A percentile compares a stretch with the other conserved stretches of the same genome.
Evolutionary conservation across 495 filamentous ascomycete genomes (phyloP).

Genomic region (Penicillium ochrochloron): DNA sequence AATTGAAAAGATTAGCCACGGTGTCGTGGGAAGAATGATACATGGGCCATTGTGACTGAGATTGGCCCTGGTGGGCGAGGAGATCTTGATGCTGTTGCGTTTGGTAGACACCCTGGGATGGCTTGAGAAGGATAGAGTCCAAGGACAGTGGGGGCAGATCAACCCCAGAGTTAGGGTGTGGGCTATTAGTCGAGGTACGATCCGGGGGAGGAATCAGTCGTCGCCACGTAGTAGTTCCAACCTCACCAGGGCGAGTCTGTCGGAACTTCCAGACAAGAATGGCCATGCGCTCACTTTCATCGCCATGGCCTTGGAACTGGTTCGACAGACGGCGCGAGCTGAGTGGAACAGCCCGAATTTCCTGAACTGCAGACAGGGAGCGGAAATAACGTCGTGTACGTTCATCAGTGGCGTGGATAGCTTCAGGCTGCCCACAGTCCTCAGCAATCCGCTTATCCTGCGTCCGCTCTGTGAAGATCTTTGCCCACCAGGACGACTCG

Average conservation of each 20-base stretch:
- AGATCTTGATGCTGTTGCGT: conserved; percentile 40
- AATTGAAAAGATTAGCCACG: conserved; percentile 44
- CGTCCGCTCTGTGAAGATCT: conserved; percentile 48
- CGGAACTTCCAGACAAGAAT: conserved; percentile 60
- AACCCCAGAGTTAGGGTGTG: conserved; percentile 38
- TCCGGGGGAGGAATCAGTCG: conserved; percentile 50
- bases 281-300: conserved; percentile 51
- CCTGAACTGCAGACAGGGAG: conserved; percentile 55
- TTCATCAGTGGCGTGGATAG: conserved; percentile 42
- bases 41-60: conserved; percentile 46
- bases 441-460: conserved; percentile 46
- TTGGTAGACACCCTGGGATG: conserved; percentile 42
- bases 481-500: conserved; percentile 56
- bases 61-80: conserved; percentile 33
- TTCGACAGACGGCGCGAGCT: conserved; percentile 39
- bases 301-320: conserved; percentile 35
- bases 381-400: conserved; percentile 45
- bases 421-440: conserved; percentile 40
- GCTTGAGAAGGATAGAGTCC: conserved; percentile 45
- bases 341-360: conserved; percentile 46
- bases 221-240: conserved; percentile 59
- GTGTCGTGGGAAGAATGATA: conserved; percentile 45
- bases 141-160: conserved; percentile 48
- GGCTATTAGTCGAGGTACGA: conserved; percentile 45
- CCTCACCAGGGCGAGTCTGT: conserved; percentile 47